Evolutionary conservation across 2,329 filamentous ascomycete genomes (phyloP), one percentile per base, ranked within the genome.

Genomic region (Colletotrichum sojae): DNA sequence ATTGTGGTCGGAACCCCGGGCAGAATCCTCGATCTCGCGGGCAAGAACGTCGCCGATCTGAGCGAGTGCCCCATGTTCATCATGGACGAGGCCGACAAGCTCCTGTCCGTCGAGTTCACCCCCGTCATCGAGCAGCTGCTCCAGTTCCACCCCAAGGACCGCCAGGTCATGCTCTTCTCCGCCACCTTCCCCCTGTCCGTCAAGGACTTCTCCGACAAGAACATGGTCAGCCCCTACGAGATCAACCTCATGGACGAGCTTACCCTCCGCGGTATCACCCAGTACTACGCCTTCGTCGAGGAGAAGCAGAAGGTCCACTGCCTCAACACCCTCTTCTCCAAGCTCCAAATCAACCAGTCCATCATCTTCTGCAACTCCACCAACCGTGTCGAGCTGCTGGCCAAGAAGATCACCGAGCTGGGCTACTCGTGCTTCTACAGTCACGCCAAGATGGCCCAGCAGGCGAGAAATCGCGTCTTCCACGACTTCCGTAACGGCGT

Each of bases 291-390:
- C 49, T 99, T 98, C 75, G 97, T 99, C 60, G 96, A 99, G 82
- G 96, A 99, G 84, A 98, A 98, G 84, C 94, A 98, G 80, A 99
- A 99, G 84, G 96, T 99, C 20, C 97, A 99, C 84, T 99, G 96
- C 81, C 85, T 99, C 73, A 99, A 99, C 85, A 99, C 96, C 0
- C 91, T 99, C 72, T 99, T 99, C 86, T 98, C 95, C 75, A 97
- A 98, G 83, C 90, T 99, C 16, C 95, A 99, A 83, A 99, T 99
- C 84, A 99, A 99, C 84, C 96, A 99, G 85, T 99, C 97, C 71
- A 99, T 99, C 84, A 99, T 99, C 80, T 99, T 99, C 85, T 99
- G 96, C 85, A 99, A 99, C 83, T 99, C 96, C 48, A 99, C 96
- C 62, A 98, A 98, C 81, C 94, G 96, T 73, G 96, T 99, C 70